Percentiles rank a stretch among this genome's conserved stretches.
Evolutionary conservation across 192 early-diverging fungal genomes (phyloP).

Genomic region (Polychytrium aggregatum): DNA sequence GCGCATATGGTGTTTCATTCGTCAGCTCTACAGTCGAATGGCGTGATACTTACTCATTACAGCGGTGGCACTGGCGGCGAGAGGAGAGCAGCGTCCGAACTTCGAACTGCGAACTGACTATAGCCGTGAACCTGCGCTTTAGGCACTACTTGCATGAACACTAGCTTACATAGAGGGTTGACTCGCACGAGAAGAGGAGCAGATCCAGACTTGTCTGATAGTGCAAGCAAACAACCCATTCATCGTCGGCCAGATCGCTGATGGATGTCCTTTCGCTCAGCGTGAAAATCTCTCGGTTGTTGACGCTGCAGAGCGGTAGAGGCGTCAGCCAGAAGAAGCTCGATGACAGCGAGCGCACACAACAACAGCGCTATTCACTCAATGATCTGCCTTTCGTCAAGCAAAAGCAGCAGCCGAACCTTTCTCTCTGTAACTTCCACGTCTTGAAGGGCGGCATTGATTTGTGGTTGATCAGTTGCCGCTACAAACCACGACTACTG

Average conservation of each 20-base stretch:
- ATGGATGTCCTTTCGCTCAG: constrained; percentile 13
- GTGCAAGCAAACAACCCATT: constrained; percentile 29
- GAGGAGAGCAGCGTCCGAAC: not conserved
- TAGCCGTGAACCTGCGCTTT: not conserved
- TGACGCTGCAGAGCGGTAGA: not conserved
- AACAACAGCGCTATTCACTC: constrained; percentile 3
- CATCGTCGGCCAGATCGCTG: constrained; percentile 24
- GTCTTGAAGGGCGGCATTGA: too few relatives aligned
- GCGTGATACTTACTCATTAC: not conserved
- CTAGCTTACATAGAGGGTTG: constrained; percentile 23
- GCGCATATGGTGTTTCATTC: not conserved
- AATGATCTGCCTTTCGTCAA: not conserved
- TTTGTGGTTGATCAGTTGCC: too few relatives aligned
- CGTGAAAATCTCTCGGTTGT: not conserved
- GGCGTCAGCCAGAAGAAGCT: not conserved
- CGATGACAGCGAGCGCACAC: not conserved
- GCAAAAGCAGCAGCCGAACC: not conserved
- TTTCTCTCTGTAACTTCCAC: too few relatives aligned
- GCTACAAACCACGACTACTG: too few relatives aligned
- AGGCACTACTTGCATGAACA: not conserved
- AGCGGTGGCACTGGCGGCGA: not conserved
- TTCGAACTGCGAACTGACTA: not conserved
- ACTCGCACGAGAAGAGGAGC: constrained; percentile 28
- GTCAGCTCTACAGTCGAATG: not conserved
- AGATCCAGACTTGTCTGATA: constrained; percentile 15